Base-by-base conservation (phyloP, 768 basidiomycete genomes). In the Phaeotremella fagi region DNA sequence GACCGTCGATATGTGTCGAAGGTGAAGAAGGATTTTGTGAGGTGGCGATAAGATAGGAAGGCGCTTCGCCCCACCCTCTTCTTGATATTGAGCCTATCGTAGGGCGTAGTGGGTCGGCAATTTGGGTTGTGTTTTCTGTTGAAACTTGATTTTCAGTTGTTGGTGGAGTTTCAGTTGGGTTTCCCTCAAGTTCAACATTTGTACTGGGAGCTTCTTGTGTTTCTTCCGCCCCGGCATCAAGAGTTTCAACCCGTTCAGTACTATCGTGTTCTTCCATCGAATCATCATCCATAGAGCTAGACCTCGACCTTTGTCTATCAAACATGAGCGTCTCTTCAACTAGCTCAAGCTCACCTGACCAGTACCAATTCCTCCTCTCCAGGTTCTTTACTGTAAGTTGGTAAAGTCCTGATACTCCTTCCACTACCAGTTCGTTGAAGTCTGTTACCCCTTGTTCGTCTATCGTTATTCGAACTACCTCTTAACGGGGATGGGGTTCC, bases 41-140 rank as follows among this genome's bases (percentile, higher is more conserved):
- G 62, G 66, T 67, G 3, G 68, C 68, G 52, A 66, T 65, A 50
- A 70, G 63, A 29, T 70, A 70, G 0, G 68, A 62, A 1, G 68
- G 68, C 4, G 68, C 64, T 35, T 64, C 56, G 16, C 68, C 68
- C 64, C 68, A 66, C 23, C 59, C 59, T 23, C 68, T 23, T 23
- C 59, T 37, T 15, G 41, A 29, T 12, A 53, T 28, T 2, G 62
- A 57, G 18, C 38, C 38, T 22, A 41, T 41, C 7, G 38, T 7
- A 41, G 38, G 38, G 6, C 38, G 12, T 9, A 20, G 12, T 12
- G 38, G 38, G 18, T 11, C 38, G 12, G 38, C 22, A 20, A 12
- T 41, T 12, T 11, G 38, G 7, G 38, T 11, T 18, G 38, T 35
- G 33, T 35, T n/a, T 12, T 41, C 38, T 6, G 22, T 41, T 41